Evolutionary conservation across 495 filamentous ascomycete species (phyloP).

Genomic region (Parachaetomium inaequale): DNA sequence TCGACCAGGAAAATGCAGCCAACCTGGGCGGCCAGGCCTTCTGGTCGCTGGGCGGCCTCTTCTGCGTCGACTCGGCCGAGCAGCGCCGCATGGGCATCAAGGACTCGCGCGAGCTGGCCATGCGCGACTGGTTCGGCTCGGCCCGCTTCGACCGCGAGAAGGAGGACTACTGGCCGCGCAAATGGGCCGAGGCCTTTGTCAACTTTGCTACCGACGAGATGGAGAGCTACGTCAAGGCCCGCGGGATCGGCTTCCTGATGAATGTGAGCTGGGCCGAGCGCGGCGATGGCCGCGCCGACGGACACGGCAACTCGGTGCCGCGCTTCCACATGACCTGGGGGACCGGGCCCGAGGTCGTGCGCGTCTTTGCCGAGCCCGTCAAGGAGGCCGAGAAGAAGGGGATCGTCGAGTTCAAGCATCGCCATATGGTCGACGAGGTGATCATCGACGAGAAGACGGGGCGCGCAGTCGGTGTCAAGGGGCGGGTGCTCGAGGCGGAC

Average conservation of each 20-base stretch:
- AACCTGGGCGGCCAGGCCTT: conserved; percentile 52
- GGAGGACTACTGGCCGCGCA: conserved; percentile 49
- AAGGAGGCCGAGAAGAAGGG: conserved; percentile 43
- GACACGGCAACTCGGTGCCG: conserved; percentile 52
- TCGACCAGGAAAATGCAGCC: conserved; percentile 49
- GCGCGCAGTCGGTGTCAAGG: conserved; percentile 44
- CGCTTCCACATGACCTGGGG: conserved; percentile 53
- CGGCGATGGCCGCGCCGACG: conserved; percentile 45
- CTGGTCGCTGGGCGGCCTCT: conserved; percentile 53
- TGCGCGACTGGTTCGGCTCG: conserved; percentile 49
- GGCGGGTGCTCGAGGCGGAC: conserved; percentile 44
- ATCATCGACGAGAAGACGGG: conserved; percentile 44
- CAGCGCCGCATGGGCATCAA: conserved; percentile 50
- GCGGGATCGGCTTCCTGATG: conserved; percentile 42
- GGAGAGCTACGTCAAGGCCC: conserved; percentile 47
- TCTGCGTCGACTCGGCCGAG: conserved; percentile 47
- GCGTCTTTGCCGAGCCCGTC: conserved; percentile 49
- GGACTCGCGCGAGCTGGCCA: conserved; percentile 46
- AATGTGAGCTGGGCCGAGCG: conserved; percentile 53
- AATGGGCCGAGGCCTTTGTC: conserved; percentile 54
- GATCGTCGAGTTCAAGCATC: conserved; percentile 46
- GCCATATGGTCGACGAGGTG: conserved; percentile 49
- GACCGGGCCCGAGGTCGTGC: conserved; percentile 50
- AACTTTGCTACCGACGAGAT: conserved; percentile 49
- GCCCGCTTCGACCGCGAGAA: conserved; percentile 48